Evolutionary conservation across 1,139 yeast genomes (phyloP), one percentile per base, ranked within the genome.

Genomic region (Saccharomyces uvarum): DNA sequence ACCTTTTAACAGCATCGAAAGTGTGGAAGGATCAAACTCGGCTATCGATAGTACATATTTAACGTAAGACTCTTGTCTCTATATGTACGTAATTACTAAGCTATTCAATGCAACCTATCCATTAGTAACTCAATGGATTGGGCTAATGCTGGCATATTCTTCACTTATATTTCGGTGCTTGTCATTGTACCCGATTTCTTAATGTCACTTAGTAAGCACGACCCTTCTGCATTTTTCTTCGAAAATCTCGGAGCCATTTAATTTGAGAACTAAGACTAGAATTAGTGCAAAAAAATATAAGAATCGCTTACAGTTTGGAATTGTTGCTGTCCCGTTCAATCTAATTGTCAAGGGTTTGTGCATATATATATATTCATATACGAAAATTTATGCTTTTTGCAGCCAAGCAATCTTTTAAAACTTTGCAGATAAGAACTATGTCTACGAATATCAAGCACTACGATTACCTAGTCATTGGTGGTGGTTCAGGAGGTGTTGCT

Each of bases 401-500:
- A 41, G 26, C 49, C 24, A 50, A 24, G 31, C 46, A 48, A 50
- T 24, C 47, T 29, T 50, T 33, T n/a, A 50, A 19, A 16, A 38
- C 7, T 11, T 19, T 38, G 4, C 44, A 38, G 44, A 38, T 38
- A 38, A 38, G 44, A 52, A 54, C 46, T 19, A 59, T 59, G 61
- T 56, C 59, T 41, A 58, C 59, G 31, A 54, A 51, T 42, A 51
- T 53, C 42, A 57, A 60, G 50, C 93, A 88, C 68, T 93, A 84
- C 76, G 90, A 91, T 66, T 93, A 88, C 70, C 77, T 93, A 55
- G 99, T 93, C 57, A 93, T 93, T 64, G 99, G 99, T 51, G 99
- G 99, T 58, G 99, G 99, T n/a, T 89, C 97, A 46, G 99, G 98
- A 53, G 99, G 99, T 62, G 97, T 93, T 50, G 97, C 99, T 19